Evolutionary conservation across 306 rosid species (phyloP).

Genomic region (Dryas alaskensis): DNA sequence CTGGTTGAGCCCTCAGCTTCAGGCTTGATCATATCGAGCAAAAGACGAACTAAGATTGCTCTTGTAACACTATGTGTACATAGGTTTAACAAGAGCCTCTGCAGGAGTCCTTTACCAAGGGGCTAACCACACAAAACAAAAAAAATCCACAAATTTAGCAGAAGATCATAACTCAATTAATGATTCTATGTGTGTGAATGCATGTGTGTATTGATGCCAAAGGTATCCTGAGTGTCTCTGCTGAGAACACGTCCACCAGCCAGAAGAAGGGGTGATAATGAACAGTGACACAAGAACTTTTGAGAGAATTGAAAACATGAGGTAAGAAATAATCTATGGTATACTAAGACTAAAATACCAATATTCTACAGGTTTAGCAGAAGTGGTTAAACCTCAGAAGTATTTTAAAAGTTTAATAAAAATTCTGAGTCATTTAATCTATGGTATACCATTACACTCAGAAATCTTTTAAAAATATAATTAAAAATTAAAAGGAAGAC

Average conservation of each 20-base stretch:
- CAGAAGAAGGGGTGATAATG: too few relatives aligned
- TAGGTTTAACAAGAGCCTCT: constrained; percentile 85
- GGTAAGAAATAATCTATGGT: too few relatives aligned
- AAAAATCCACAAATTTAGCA: constrained; percentile 18
- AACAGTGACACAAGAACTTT: too few relatives aligned
- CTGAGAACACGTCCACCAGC: too few relatives aligned
- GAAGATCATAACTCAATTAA: not conserved
- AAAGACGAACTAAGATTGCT: constrained; percentile 60
- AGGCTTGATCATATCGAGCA: constrained; percentile 80
- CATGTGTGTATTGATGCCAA: too few relatives aligned
- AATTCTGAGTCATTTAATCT: too few relatives aligned
- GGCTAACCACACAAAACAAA: constrained; percentile 56
- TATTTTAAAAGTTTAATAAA: not conserved
- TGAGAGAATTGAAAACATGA: too few relatives aligned
- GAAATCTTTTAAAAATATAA: not conserved
- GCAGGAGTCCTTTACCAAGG: constrained; percentile 96
- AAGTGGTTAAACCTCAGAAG: not conserved
- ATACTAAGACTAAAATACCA: too few relatives aligned
- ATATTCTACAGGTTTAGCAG: too few relatives aligned
- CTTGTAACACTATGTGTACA: constrained; percentile 90
- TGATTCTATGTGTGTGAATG: not conserved
- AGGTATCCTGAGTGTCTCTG: too few relatives aligned
- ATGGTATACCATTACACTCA: too few relatives aligned
- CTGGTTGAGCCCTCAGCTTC: constrained; percentile 71
- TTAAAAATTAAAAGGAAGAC: not conserved